Evolutionary conservation across 805 yeast genomes (phyloP).

Genomic region (Maudiozyma saulgeensis): DNA sequence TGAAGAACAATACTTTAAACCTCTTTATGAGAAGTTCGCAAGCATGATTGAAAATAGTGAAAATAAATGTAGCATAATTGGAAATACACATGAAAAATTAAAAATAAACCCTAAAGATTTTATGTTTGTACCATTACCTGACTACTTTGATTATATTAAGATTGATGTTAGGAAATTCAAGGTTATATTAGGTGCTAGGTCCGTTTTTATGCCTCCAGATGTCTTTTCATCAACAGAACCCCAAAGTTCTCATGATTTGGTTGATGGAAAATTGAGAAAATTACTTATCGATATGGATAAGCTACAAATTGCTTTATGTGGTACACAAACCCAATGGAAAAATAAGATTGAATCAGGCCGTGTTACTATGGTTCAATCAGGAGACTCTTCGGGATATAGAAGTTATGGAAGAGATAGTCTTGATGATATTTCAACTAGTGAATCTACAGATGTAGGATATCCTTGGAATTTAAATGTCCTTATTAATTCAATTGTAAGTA

Average conservation of each 20-base stretch:
- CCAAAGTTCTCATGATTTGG: slow-evolving; percentile 33
- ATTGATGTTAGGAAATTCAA: slow-evolving; percentile 19
- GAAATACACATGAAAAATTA: slow-evolving; percentile 2
- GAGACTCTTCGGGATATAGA: slow-evolving; percentile 7
- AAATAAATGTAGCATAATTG: slow-evolving; percentile 12
- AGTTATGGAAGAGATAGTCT: slow-evolving; percentile 9
- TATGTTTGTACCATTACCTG: slow-evolving; percentile 27
- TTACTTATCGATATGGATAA: slow-evolving; percentile 22
- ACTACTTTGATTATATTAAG: slow-evolving; percentile 25
- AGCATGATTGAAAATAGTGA: slow-evolving; percentile 12
- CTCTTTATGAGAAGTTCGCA: slow-evolving; percentile 23
- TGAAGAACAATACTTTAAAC: slow-evolving; percentile 23
- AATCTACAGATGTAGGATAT: slow-evolving; percentile 28
- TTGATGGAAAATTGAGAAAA: slow-evolving; percentile 32
- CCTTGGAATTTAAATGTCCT: slow-evolving; percentile 21
- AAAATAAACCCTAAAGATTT: slow-evolving; percentile 8
- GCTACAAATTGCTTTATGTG: slow-evolving; percentile 17
- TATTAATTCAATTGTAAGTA: slow-evolving; percentile 19
- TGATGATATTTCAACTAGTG: slow-evolving; percentile 21
- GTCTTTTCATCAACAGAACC: slow-evolving; percentile 26
- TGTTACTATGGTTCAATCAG: slow-evolving; percentile 14
- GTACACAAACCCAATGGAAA: slow-evolving; percentile 22
- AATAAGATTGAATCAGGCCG: slow-evolving; percentile 13
- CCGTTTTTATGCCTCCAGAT: slow-evolving; percentile 35
- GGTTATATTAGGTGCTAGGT: slow-evolving; percentile 33